Conservation (phyloP, 768 basidiomycete species). For the Naganishia onofrii region DNA sequence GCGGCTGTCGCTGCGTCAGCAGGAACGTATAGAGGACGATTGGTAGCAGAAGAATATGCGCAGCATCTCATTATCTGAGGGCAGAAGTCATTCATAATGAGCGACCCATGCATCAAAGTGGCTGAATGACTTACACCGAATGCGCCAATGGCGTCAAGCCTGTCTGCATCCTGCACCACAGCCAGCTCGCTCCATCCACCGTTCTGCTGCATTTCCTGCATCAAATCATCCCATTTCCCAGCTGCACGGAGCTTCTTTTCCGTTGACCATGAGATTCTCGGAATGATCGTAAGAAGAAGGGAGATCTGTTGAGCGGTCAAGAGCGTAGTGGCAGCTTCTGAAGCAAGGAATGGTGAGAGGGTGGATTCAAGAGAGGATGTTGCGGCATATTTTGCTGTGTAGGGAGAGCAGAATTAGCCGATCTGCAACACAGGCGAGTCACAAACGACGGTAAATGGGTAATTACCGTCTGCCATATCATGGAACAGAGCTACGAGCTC, state of each 20-base stretch:
- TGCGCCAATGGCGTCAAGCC: slow-evolving; percentile 76
- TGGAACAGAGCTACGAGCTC: slow-evolving; percentile 86
- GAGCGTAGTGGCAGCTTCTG: slow-evolving; percentile 12
- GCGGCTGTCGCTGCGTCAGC: not conserved
- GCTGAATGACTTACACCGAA: slow-evolving; percentile 58
- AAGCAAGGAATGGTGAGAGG: slow-evolving; percentile 32
- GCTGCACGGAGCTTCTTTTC: slow-evolving; percentile 66
- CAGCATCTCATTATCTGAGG: slow-evolving; percentile 66
- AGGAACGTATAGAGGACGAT: slow-evolving; percentile 52
- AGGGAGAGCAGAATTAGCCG: not conserved
- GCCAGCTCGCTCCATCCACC: slow-evolving; percentile 70
- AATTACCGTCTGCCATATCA: slow-evolving; percentile 72
- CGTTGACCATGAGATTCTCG: slow-evolving; percentile 80
- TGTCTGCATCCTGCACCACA: slow-evolving; percentile 76
- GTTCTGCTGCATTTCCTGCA: slow-evolving; percentile 34
- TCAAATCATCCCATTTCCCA: slow-evolving; percentile 57
- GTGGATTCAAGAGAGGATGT: slow-evolving; percentile 32
- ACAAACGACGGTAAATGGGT: slow-evolving; percentile 55
- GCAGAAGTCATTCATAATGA: not conserved
- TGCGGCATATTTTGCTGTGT: slow-evolving; percentile 39
- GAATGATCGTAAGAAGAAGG: slow-evolving; percentile 57
- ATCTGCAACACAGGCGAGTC: not conserved
- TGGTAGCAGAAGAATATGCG: slow-evolving; percentile 62
- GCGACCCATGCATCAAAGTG: not conserved
- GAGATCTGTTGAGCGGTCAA: slow-evolving; percentile 28